phyloP scores from a whole-genome alignment of 768 basidiomycete genomes.

The Crucibulum laeve region DNA sequence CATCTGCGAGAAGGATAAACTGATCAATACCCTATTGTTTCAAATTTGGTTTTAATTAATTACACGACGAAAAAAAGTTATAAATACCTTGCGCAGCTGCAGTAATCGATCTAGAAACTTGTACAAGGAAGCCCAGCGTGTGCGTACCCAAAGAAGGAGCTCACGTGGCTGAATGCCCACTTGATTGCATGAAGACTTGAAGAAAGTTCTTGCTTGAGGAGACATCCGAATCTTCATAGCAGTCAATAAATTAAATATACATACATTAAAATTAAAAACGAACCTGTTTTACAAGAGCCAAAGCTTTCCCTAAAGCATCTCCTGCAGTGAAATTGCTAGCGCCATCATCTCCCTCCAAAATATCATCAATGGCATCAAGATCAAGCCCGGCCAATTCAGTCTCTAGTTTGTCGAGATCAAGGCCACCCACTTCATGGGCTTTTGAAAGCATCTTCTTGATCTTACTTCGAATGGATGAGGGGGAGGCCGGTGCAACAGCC shows the following conservation, averaged over 20 bases:
- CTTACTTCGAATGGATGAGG: constrained; percentile 2
- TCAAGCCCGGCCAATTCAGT: background rate
- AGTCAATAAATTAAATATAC: constrained; percentile 2
- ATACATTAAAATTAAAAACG: background rate
- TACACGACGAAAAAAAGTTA: background rate
- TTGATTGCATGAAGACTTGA: constrained; percentile 11
- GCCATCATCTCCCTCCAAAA: constrained; percentile 8
- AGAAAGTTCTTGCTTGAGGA: constrained; percentile 20
- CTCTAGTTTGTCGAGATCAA: background rate
- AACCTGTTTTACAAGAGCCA: constrained; percentile 19
- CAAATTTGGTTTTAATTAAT: background rate
- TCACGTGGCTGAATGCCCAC: constrained; percentile 13
- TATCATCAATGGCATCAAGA: constrained; percentile 1
- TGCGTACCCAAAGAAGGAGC: constrained; percentile 22
- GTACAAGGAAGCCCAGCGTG: constrained; percentile 23
- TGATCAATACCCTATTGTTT: background rate
- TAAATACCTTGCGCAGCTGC: background rate
- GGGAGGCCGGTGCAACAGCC: background rate
- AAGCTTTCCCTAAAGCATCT: constrained; percentile 16
- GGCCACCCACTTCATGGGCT: background rate
- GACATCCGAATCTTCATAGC: constrained; percentile 18
- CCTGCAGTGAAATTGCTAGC: constrained; percentile 11
- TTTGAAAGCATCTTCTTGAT: background rate
- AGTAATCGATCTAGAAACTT: constrained; percentile 13
- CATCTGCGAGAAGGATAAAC: background rate